Evolutionary conservation across 129 eudicot genomes (phyloP).

Genomic region (Chrysanthemum lavandulifolium): DNA sequence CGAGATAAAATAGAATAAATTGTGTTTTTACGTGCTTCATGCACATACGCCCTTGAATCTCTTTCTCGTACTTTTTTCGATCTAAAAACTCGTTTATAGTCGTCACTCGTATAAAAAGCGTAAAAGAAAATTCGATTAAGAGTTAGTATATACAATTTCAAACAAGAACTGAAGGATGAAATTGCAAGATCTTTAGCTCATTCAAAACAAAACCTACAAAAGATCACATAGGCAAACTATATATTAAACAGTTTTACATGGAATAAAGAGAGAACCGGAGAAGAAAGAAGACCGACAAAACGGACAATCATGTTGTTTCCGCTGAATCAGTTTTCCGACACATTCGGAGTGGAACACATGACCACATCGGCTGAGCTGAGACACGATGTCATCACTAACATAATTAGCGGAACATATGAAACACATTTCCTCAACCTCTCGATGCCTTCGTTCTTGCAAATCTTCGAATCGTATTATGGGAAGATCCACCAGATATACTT

Average conservation of each 20-base stretch:
- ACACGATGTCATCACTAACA: slow-evolving; percentile 22
- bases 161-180: too few species aligned
- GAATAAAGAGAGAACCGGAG: slow-evolving; percentile 20
- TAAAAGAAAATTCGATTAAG: too few species aligned
- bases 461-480: slow-evolving; percentile 29
- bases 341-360: slow-evolving; percentile 35
- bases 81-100: too few species aligned
- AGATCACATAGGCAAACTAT: too few species aligned
- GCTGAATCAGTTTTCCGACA: slow-evolving; percentile 12
- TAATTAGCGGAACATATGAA: slow-evolving; percentile 27
- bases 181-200: too few species aligned
- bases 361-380: slow-evolving; percentile 31
- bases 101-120: too few species aligned
- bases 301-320: slow-evolving; percentile 24
- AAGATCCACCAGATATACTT: neutral
- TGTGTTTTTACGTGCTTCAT: too few species aligned
- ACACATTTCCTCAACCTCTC: slow-evolving; percentile 32
- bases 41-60: too few species aligned
- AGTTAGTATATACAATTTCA: too few species aligned
- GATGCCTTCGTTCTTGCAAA: slow-evolving; percentile 26
- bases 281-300: slow-evolving; percentile 29
- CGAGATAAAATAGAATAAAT: too few species aligned
- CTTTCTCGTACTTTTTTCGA: too few species aligned
- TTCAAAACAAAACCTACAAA: too few species aligned
- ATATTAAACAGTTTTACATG: slow-evolving; percentile 13